Percentiles rank a stretch among this genome's conserved stretches.
Evolutionary conservation across 2,329 filamentous ascomycete genomes (phyloP).

Genomic region (Fusarium pseudograminearum): DNA sequence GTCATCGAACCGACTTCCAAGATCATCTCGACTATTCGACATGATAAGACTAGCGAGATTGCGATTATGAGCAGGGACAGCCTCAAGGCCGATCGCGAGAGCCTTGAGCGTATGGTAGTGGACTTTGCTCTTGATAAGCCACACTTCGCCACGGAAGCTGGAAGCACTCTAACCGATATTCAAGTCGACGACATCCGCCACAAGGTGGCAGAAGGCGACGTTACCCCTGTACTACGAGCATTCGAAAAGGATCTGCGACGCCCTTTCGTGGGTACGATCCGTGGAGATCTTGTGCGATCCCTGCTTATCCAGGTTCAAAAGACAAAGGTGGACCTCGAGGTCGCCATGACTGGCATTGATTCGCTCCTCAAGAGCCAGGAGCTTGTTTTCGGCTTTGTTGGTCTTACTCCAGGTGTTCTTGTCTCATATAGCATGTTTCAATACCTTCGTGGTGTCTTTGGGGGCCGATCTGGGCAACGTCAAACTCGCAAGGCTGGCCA

Average conservation of each 20-base stretch:
- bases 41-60: conserved; percentile 92
- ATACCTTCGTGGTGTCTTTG: conserved; percentile 78
- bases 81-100: conserved; percentile 88
- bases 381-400: conserved; percentile 96
- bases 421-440: conserved; percentile 80
- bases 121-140: conserved; percentile 92
- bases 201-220: conserved; percentile 89
- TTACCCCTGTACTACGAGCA: conserved; percentile 89
- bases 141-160: conserved; percentile 63
- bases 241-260: conserved; percentile 90
- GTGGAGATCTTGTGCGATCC: conserved; percentile 88
- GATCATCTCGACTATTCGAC: conserved; percentile 90
- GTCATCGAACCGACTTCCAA: conserved; percentile 86
- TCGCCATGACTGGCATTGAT: conserved; percentile 96
- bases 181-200: conserved; percentile 80
- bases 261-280: conserved; percentile 84
- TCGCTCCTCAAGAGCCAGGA: conserved; percentile 95
- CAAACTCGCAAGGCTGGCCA: conserved; percentile 74
- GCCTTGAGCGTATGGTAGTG: conserved; percentile 96
- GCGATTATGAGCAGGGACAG: conserved; percentile 97
- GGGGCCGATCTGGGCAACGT: conserved; percentile 75
- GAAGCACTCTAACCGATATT: conserved; percentile 68
- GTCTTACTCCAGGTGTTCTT: conserved; percentile 91
- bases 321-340: conserved; percentile 97
- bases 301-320: conserved; percentile 98